A percentile compares a stretch with the other conserved stretches of the same genome.
phyloP scores from a whole-genome alignment of 805 yeast genomes.

The Cyberlindnera mrakii region DNA sequence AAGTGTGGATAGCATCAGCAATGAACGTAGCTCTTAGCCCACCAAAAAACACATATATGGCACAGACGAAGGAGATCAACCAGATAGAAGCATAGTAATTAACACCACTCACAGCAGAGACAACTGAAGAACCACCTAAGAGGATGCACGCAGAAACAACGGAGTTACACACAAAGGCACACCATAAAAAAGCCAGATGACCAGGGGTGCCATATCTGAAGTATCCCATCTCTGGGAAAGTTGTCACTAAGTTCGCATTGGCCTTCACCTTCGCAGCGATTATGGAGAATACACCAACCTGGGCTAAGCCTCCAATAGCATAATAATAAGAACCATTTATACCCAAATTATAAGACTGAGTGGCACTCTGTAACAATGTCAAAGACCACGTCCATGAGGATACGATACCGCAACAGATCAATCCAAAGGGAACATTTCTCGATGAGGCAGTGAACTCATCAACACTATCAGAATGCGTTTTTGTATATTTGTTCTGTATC shows the following conservation, averaged over 20 bases:
- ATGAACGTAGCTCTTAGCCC: constrained; percentile 48
- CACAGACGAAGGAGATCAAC: constrained; percentile 42
- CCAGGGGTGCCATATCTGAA: constrained; percentile 36
- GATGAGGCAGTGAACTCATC: constrained; percentile 42
- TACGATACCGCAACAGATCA: constrained; percentile 37
- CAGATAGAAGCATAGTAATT: constrained; percentile 40
- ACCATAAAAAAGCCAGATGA: constrained; percentile 32
- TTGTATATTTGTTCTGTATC: constrained; percentile 30
- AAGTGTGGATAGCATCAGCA: constrained; percentile 46
- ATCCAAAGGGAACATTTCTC: constrained; percentile 36
- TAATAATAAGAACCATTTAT: constrained; percentile 28
- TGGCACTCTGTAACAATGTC: constrained; percentile 27
- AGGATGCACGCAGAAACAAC: constrained; percentile 36
- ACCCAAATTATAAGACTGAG: constrained; percentile 26
- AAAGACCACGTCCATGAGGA: constrained; percentile 36
- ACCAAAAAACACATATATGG: constrained; percentile 44
- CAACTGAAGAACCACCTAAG: constrained; percentile 39
- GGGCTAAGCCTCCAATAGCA: constrained; percentile 16
- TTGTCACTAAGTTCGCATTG: constrained; percentile 32
- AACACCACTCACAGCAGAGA: constrained; percentile 38
- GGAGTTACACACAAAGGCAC: constrained; percentile 36
- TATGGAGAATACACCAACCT: constrained; percentile 30
- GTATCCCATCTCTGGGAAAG: constrained; percentile 35
- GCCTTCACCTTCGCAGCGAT: constrained; percentile 31
- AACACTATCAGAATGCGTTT: constrained; percentile 21